phyloP scores from a whole-genome alignment of 345 rosid species.

The Psidium guajava region DNA sequence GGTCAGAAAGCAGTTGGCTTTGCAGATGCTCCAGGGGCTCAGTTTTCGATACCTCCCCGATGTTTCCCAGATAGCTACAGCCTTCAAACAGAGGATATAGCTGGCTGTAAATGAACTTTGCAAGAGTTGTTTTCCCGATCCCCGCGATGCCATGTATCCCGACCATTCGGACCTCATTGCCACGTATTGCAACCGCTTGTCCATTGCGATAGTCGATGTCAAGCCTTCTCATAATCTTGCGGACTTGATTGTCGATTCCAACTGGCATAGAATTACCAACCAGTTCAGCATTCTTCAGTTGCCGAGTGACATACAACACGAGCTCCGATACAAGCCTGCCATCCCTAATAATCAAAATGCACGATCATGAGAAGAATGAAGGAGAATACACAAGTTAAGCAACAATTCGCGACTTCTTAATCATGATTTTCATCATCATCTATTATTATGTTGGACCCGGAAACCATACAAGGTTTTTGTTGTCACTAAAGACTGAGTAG shows the following conservation, averaged over 20 bases:
- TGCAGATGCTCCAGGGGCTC: not conserved
- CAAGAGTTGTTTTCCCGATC: conserved; percentile 2
- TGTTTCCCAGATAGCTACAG: not conserved
- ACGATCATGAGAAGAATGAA: not conserved
- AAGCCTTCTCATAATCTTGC: not conserved
- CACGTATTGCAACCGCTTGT: not conserved
- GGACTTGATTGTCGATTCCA: not conserved
- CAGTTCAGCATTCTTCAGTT: not conserved
- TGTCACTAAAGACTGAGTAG: not conserved
- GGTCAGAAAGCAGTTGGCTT: not conserved
- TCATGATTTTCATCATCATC: not conserved
- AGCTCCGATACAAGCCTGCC: not conserved
- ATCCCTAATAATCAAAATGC: not conserved
- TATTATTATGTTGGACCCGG: not conserved
- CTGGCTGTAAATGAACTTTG: not conserved
- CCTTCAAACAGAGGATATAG: not conserved
- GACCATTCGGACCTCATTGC: not conserved
- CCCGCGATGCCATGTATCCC: not conserved
- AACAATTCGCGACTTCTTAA: no score
- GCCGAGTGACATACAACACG: not conserved
- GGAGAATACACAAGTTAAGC: no score
- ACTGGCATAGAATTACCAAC: not conserved
- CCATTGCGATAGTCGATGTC: not conserved
- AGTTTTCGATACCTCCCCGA: not conserved
- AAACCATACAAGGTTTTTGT: no score